Base-by-base conservation (phyloP, 768 basidiomycete genomes). In the Tulasnella sp. region DNA sequence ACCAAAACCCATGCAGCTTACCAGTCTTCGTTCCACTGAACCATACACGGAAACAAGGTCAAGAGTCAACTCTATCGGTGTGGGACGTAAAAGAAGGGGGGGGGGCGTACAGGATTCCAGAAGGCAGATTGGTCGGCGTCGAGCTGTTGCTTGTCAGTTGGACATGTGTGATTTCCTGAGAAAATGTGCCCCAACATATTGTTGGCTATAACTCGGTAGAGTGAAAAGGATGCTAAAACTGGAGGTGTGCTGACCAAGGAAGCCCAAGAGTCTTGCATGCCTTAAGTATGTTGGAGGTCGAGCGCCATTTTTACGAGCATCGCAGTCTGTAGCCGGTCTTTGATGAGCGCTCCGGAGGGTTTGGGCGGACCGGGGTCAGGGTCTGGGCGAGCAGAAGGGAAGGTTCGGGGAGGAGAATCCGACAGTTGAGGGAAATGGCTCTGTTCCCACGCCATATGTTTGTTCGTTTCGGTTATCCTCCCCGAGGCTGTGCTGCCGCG, bases 391-490 rank as follows among this genome's bases (percentile, higher is more conserved):
- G 12, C 46, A 0, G 54, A 7, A 14, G 11, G 2, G n/a, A 31
- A 31, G 28, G 58, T 3, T 31, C 60, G 64, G 64, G 64, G 64
- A 69, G 1, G 64, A 28, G 28, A 34, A 69, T 7, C 64, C 31
- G 34, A 69, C 1, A 5, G 64, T 54, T 16, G 18, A 12, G 34
- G 64, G 64, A 37, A 28, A 69, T 7, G 24, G 64, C 31, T 69
- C 64, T 11, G 3, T 69, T 69, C 64, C 64, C 64, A 69, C 64
- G 64, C 16, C 16, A 37, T 34, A 11, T 69, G 31, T 69, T 69
- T 69, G 64, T 34, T 69, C 64, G 64, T 69, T 69, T 37, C 64
- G 64, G 64, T 14, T 69, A 31, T 69, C 64, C 34, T 69, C 64
- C 64, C 64, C 64, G 31, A 69, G 64, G 64, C 64, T 69, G 31